Evolutionary conservation across 306 rosid species (phyloP).

Genomic region (Psophocarpus tetragonolobus): DNA sequence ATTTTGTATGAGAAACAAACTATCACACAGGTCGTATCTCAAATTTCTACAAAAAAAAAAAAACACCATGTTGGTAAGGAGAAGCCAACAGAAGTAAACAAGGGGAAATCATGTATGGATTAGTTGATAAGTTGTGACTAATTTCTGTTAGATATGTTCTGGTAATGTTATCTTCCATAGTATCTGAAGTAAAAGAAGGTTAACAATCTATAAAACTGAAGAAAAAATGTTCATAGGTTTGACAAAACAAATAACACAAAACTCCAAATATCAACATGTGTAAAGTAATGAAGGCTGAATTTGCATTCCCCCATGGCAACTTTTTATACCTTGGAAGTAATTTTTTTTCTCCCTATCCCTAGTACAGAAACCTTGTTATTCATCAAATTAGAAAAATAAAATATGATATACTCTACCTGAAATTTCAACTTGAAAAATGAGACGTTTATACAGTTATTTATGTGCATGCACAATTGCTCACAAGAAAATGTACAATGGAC

Average conservation of each 20-base stretch:
- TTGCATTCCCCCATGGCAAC: neutral
- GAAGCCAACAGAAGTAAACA: neutral
- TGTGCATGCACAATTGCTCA: conserved; percentile 10
- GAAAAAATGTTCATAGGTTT: neutral
- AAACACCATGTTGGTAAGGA: neutral
- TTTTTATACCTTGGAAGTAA: neutral
- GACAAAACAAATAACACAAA: neutral
- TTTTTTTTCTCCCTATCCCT: neutral
- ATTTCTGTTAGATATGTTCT: neutral
- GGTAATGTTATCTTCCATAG: neutral
- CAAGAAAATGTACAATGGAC: conserved; percentile 10
- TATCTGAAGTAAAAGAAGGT: neutral
- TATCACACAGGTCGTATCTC: neutral
- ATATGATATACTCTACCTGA: neutral
- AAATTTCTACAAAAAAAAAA: neutral
- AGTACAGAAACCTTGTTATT: neutral
- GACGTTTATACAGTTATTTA: neutral
- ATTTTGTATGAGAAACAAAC: neutral
- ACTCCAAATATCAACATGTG: neutral
- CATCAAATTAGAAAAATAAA: neutral
- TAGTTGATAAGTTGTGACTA: neutral
- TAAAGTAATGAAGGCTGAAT: neutral
- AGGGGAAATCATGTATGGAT: neutral
- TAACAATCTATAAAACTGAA: neutral
- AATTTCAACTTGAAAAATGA: conserved; percentile 2